Base-by-base conservation (phyloP, 192 early-diverging fungal genomes). In the Jimgerdemannia flammicorona region DNA sequence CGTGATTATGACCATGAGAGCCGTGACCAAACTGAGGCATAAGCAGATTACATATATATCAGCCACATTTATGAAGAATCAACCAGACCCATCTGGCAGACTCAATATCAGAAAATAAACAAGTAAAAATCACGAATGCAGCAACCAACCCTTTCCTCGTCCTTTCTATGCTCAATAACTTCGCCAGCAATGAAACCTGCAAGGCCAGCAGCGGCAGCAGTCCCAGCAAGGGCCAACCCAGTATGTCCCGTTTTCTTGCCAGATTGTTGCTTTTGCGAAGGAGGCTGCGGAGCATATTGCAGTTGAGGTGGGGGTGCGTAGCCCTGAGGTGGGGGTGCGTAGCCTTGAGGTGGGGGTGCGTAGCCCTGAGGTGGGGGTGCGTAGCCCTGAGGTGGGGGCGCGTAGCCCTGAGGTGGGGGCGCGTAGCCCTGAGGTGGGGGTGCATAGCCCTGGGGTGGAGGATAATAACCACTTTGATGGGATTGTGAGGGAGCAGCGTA, bases 141-240 rank as follows among this genome's bases (percentile, higher is more conserved):
- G 14, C 14, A 59, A 59, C 49, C 49, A 59, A 59, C 49, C 49
- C 77, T 72, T 44, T 66, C 67, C 65, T 81, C 72, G 29, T 78
- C 74, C 11, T 75, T 68, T 42, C 78, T 74, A 67, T 81, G 80
- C 20, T 73, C 74, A 4, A 81, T n/a, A 41, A 81, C 72, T 63
- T 74, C 74, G 44, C 80, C 76, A 40, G 78, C 67, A n/a, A 74
- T 76, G 64, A 78, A 70, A 14, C 80, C 80, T 66, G 72, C 80
- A 40, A 78, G 71, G 66, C 71, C 68, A 20, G 70, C 80, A 49
- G 39, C 73, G 3, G 73, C 80, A 18, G 77, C 74, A 43, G 67
- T 76, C 42, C 70, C 80, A 44, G 77, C 80, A 29, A 81, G 20
- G 44, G 75, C 78, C 64, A 71, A 68, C 63, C 77, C 80, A 6